Percentiles rank a stretch among this genome's conserved stretches.
phyloP scores from a whole-genome alignment of 352 stramenopile species.

The Phytophthora pisi region DNA sequence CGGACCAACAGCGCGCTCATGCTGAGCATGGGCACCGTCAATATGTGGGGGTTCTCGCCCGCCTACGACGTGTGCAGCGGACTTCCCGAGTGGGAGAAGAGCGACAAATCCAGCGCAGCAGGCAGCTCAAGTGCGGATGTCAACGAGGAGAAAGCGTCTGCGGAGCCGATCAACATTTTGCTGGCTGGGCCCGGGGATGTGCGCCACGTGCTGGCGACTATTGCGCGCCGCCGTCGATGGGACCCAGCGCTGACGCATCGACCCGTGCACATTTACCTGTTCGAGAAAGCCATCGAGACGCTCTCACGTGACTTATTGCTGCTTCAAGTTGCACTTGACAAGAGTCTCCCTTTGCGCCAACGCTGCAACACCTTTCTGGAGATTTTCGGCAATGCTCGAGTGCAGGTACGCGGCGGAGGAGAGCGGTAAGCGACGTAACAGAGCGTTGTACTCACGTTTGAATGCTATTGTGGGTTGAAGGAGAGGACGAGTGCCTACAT shows the following conservation, averaged over 20 bases:
- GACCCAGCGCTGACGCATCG: constrained; percentile 30
- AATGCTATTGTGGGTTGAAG: constrained; percentile 20
- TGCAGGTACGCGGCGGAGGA: constrained; percentile 60
- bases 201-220: constrained; percentile 68
- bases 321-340: constrained; percentile 88
- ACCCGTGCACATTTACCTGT: constrained; percentile 89
- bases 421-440: neutral
- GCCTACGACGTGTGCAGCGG: constrained; percentile 62
- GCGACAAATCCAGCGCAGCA: neutral
- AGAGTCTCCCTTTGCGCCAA: constrained; percentile 88
- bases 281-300: constrained; percentile 85
- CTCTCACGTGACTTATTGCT: constrained; percentile 91
- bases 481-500: constrained; percentile 89
- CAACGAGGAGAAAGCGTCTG: constrained; percentile 18
- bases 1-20: constrained; percentile 59
- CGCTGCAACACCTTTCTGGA: constrained; percentile 92
- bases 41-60: constrained; percentile 89
- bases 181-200: constrained; percentile 78
- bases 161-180: constrained; percentile 56
- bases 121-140: neutral
- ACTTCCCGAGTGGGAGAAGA: constrained; percentile 8
- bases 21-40: constrained; percentile 83
- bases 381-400: constrained; percentile 91
- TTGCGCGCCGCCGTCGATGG: constrained; percentile 54
- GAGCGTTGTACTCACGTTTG: neutral